Evolutionary conservation across 495 filamentous ascomycete species (phyloP), one percentile per base, ranked within the genome.

Genomic region (Aspergillus ostianus): DNA sequence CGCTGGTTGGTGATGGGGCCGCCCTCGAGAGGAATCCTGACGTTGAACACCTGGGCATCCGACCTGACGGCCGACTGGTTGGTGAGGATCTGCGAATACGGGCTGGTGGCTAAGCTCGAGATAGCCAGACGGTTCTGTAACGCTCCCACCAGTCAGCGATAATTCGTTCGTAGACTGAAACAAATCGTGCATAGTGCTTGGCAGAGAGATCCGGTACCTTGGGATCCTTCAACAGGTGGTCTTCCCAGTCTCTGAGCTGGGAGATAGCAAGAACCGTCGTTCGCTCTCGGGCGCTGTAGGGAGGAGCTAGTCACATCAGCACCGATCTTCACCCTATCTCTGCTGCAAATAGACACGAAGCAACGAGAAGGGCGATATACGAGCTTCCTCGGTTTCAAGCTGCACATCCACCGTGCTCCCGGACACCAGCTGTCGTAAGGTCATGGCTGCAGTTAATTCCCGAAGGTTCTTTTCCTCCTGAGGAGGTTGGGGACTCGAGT

Each of bases 1-100:
- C 85, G 79, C 72, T 96, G 91, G 71, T 94, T 92, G 7, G 91
- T 96, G 64, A 95, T 89, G 7, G 91, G 91, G 0, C 79, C 78
- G 45, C 92, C 91, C 73, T 96, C 91, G 44, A 91, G 79, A 5
- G 89, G 87, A 61, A 96, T 90, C 71, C 87, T 85, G 69, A 91
- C 67, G 65, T 92, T 93, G 83, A 91, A 96, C 46, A 87, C 79
- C 53, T 94, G 90, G 32, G 79, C 84, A 66, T 92, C 85, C n/a
- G 80, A 73, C 47, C 88, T 73, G 1, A 75, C 59, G 29, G 82
- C 73, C 4, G 74, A 68, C 30, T 74, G 80, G 60, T 80, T 79
- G 48, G 73, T 73, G 44, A 89, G 76, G 58, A 85, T 68, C 4
- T 73, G 74, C 54, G 78, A 80, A 23, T 85, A 71, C 56, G 85